Base-by-base conservation (phyloP, 2,329 filamentous ascomycete genomes). In the Phialemoniopsis sp. region DNA sequence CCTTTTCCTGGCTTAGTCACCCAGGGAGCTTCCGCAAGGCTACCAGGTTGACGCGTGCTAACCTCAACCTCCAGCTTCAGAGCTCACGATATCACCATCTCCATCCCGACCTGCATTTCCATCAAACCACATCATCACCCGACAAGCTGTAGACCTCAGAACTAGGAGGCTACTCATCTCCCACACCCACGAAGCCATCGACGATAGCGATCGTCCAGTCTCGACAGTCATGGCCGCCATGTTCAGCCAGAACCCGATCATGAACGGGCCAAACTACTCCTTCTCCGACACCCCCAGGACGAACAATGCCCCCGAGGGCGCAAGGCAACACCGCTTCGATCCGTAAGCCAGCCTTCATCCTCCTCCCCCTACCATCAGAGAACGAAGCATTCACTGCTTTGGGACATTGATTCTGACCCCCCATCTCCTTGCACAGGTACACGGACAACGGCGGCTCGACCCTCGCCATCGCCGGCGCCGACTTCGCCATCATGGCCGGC, bases 371-470 rank as follows among this genome's bases (percentile, higher is more conserved):
- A n/a, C n/a, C n/a, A n/a, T n/a, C n/a, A n/a, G n/a, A n/a, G n/a
- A n/a, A n/a, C n/a, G n/a, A n/a, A n/a, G n/a, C n/a, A n/a, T n/a
- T n/a, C n/a, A n/a, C n/a, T n/a, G n/a, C n/a, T n/a, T n/a, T n/a
- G n/a, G n/a, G n/a, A n/a, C 21, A 26, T 26, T 10, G 13, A 35
- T 36, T 29, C 38, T 48, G 40, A 42, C 28, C 3, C 18, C 38
- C 47, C 29, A 50, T 26, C 21, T 10, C 21, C 21, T 10, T n/a
- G n/a, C 6, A 41, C 52, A 93, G 87, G 54, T 98, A 98, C 69
- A 94, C 93, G 51, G 91, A 98, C 73, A 98, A 98, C 63, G 93
- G 93, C 53, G 93, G 93, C 53, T 95, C 89, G 44, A 97, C 93
- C 39, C 80, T 98, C 41, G 93, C 89, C 57, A 97, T 98, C 64